Evolutionary conservation across 495 filamentous ascomycete genomes (phyloP).

Genomic region (Letharia lupina): DNA sequence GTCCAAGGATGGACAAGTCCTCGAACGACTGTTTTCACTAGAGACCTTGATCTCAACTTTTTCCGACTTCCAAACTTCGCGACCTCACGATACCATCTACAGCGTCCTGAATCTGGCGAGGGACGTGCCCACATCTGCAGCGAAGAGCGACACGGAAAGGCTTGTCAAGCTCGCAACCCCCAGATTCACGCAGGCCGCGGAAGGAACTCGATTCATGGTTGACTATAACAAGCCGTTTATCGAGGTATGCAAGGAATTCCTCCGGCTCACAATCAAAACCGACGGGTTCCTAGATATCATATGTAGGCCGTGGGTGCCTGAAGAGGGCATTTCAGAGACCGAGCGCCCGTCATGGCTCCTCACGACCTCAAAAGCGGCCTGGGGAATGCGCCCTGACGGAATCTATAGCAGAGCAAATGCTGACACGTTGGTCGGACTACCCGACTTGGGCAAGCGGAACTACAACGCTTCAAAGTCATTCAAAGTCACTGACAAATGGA

Average conservation of each 20-base stretch:
- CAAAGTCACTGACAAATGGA: slow-evolving; percentile 16
- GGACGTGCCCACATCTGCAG: slow-evolving; percentile 17
- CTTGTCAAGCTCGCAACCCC: slow-evolving; percentile 2
- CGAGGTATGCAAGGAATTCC: slow-evolving; percentile 25
- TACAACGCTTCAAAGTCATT: slow-evolving; percentile 19
- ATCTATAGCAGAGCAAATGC: slow-evolving; percentile 22
- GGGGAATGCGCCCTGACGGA: slow-evolving; percentile 13
- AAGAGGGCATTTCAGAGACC: not conserved
- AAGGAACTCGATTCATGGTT: slow-evolving; percentile 8
- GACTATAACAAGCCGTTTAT: slow-evolving; percentile 20
- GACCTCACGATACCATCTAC: slow-evolving; percentile 26
- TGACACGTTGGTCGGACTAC: slow-evolving; percentile 26
- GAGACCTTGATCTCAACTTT: slow-evolving; percentile 28
- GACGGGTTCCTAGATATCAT: slow-evolving; percentile 27
- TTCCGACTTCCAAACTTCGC: slow-evolving; percentile 25
- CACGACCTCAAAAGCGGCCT: slow-evolving; percentile 16
- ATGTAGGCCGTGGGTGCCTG: slow-evolving; percentile 30
- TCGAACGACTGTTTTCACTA: slow-evolving; percentile 20
- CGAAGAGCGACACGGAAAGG: not conserved
- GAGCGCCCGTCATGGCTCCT: slow-evolving; percentile 24
- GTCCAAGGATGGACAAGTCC: not conserved
- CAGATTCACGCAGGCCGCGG: not conserved
- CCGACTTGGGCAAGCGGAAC: slow-evolving; percentile 15
- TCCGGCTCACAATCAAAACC: slow-evolving; percentile 20
- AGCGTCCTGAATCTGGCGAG: slow-evolving; percentile 25